Base-by-base conservation (phyloP, 176 grass and related monocot genomes). In the Cocos nucifera region DNA sequence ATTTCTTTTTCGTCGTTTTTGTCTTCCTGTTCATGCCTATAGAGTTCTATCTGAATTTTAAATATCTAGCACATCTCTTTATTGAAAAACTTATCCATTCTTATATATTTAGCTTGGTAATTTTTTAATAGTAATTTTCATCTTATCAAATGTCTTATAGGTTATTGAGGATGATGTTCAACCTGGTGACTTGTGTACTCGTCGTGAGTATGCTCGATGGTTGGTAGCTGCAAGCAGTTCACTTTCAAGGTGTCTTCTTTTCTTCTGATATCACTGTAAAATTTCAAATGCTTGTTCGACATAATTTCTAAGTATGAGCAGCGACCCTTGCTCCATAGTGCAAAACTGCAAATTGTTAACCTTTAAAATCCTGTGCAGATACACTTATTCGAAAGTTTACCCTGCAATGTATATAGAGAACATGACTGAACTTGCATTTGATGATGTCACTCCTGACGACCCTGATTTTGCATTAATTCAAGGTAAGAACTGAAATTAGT, bases 341-440 rank as follows among this genome's bases (percentile, higher is more conserved):
- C 26, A 25, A 60, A 27, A 0, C 9, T 30, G 4, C 26, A 25
- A 60, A 27, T 60, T 60, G 24, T 19, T 22, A 7, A 16, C 16
- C 7, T 25, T 6, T 61, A 6, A 16, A 28, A 16, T 61, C 27
- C 70, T 59, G 70, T 26, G 24, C 74, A 97, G 92, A 82, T 88
- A 69, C 69, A 68, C 84, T 64, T 77, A 53, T 75, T 97, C 84
- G 0, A 97, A 91, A 91, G 92, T 97, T 24, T 97, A 83, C 80
- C 92, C 92, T 80, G 92, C 92, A 54, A 97, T 97, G 92, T 97
- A 83, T 51, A 82, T 91, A 22, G 87, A 97, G 71, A 85, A 97
- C 70, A 17, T 88, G 63, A 88, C 87, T 57, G 92, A 91, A 66
- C 87, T 91, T 82, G 92, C 92, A 19, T 97, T 97, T 75, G 78